Conservation (phyloP, 2,329 filamentous ascomycete genomes). For the Ramularia collo-cygni region DNA sequence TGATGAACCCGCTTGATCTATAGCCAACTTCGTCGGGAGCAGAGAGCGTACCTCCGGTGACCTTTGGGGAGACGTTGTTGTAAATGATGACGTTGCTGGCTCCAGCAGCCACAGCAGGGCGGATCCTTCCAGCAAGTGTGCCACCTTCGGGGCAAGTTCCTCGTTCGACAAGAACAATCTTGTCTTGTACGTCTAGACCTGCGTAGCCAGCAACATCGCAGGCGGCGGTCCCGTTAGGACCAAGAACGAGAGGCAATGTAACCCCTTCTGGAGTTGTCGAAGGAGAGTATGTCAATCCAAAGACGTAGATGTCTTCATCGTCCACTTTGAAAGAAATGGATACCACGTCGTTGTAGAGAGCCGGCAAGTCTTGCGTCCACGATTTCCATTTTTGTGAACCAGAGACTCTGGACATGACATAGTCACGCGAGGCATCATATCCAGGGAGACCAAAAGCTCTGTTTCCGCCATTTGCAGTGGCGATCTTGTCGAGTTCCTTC, state of each 20-base stretch:
- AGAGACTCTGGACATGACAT: constrained; percentile 45
- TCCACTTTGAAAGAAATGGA: constrained; percentile 32
- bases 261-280: constrained; percentile 33
- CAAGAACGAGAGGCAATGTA: constrained; percentile 30
- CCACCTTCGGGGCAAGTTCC: constrained; percentile 48
- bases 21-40: constrained; percentile 46
- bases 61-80: constrained; percentile 56
- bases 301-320: constrained; percentile 38
- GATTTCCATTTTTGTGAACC: constrained; percentile 28
- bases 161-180: constrained; percentile 63
- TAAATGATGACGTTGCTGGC: constrained; percentile 67
- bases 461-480: constrained; percentile 50
- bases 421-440: constrained; percentile 53
- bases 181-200: constrained; percentile 45
- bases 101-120: constrained; percentile 59
- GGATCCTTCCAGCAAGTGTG: constrained; percentile 63
- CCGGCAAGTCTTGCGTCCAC: constrained; percentile 14
- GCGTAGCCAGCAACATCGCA: constrained; percentile 60
- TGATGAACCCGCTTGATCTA: constrained; percentile 57
- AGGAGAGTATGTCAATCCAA: constrained; percentile 50
- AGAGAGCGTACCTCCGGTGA: constrained; percentile 52
- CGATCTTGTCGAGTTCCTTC: constrained; percentile 50
- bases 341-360: constrained; percentile 18
- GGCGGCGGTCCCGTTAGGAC: constrained; percentile 54
- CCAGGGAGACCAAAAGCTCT: constrained; percentile 55